Conservation (phyloP, 805 yeast species). For the Cyberlindnera meyerae region DNA sequence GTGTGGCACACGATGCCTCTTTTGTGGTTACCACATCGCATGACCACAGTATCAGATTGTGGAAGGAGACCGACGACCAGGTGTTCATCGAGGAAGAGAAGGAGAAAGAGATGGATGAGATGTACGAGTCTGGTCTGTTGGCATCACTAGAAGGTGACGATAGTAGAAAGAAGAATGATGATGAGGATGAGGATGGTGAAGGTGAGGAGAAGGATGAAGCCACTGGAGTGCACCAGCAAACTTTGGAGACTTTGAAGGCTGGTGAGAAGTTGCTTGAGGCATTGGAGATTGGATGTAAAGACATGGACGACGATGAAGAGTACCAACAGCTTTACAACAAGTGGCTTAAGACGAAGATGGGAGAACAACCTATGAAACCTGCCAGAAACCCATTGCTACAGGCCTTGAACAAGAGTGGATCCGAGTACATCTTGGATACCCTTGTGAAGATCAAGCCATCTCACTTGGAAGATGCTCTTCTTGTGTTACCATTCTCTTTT, state of each 20-base stretch:
- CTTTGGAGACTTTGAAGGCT: conserved; percentile 86
- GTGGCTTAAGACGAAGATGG: conserved; percentile 40
- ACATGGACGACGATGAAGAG: conserved; percentile 51
- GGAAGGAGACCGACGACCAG: conserved; percentile 91
- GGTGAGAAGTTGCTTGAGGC: conserved; percentile 94
- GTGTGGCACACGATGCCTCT: conserved; percentile 67
- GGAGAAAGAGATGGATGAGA: conserved; percentile 91
- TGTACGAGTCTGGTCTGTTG: conserved; percentile 76
- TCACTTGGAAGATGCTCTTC: conserved; percentile 86
- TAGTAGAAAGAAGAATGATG: conserved; percentile 33
- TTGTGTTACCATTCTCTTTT: conserved; percentile 87
- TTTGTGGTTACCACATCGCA: conserved; percentile 81
- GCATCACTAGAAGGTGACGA: conserved; percentile 60
- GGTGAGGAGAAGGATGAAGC: conserved; percentile 49
- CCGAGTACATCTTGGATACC: conserved; percentile 71
- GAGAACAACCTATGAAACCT: conserved; percentile 54
- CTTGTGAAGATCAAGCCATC: conserved; percentile 69
- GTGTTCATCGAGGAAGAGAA: conserved; percentile 96
- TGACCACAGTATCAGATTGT: conserved; percentile 88
- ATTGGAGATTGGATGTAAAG: conserved; percentile 72
- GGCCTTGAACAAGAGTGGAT: conserved; percentile 69
- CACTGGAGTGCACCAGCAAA: conserved; percentile 70
- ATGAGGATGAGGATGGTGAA: conserved; percentile 31
- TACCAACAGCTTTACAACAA: conserved; percentile 39
- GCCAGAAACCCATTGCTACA: conserved; percentile 64